Evolutionary conservation across 106 monocot species (phyloP), one percentile per base, ranked within the genome.

Genomic region (Alisma plantagoaquatica): DNA sequence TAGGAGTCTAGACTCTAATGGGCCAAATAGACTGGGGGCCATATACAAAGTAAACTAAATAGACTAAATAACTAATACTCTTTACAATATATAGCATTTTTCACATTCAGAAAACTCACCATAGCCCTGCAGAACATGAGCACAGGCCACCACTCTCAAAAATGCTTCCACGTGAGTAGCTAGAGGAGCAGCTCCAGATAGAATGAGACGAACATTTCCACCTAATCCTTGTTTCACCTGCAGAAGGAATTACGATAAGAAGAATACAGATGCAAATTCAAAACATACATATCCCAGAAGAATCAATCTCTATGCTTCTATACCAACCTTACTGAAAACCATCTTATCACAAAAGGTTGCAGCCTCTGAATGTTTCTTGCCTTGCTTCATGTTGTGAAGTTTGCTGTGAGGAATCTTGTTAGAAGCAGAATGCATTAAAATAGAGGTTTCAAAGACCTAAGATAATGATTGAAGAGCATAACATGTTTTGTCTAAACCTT

Each of bases 181-280:
- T 30, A 92, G 43, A 48, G 92, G 92, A 68, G 86, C 92, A 41
- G 82, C 86, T 54, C 92, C 92, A 53, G 92, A 92, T 33, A 92
- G 59, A 19, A 92, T 79, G 60, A 86, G 21, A 10, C 86, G 72
- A 21, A 92, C 76, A 1, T 57, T 92, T 15, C 92, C 92, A 62
- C 92, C 92, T 19, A 92, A 43, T 62, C 78, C 78, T 62, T 82
- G 60, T 70, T 92, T 92, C 27, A 92, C 79, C 92, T 92, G 62
- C n/a, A n/a, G 8, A 32, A 64, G 46, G 17, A 46, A 17, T 16
- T 46, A 1, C 10, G 21, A 17, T 14, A 6, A 19, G 46, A 17
- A 17, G 5, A 16, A 19, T 17, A 17, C 16, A 46, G 16, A 12
- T 46, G 6, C 7, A 17, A 16, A 46, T 17, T 14, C 16, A 46